Percentiles rank a stretch among this genome's conserved stretches.
Evolutionary conservation across 202 grass and related monocot species (phyloP).

Genomic region (Brachypodium distachyon): DNA sequence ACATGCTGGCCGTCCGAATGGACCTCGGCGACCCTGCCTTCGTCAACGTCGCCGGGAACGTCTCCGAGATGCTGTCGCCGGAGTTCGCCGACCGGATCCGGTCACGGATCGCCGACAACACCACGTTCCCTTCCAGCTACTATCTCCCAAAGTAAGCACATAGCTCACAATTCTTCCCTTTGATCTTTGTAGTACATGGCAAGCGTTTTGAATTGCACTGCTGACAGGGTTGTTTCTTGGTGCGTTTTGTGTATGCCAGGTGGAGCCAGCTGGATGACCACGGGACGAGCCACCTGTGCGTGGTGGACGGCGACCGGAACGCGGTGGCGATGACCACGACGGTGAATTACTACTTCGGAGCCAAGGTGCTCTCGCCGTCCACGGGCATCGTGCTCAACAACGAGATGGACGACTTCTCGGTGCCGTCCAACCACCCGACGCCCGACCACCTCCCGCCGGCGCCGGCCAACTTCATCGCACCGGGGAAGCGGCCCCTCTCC

Average conservation of each 20-base stretch:
- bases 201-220: not conserved
- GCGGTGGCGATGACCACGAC: slow-evolving; percentile 78
- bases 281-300: slow-evolving; percentile 75
- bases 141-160: slow-evolving; percentile 55
- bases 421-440: slow-evolving; percentile 14
- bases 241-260: not conserved
- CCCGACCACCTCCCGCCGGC: slow-evolving; percentile 65
- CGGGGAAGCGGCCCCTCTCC: slow-evolving; percentile 56
- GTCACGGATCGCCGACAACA: slow-evolving; percentile 57
- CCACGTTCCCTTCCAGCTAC: slow-evolving; percentile 68
- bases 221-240: not conserved
- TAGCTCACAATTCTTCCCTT: no score
- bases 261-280: slow-evolving; percentile 70
- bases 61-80: slow-evolving; percentile 67
- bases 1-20: slow-evolving; percentile 75
- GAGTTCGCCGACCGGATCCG: slow-evolving; percentile 44
- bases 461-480: slow-evolving; percentile 83
- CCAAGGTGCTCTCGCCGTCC: slow-evolving; percentile 56
- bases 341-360: slow-evolving; percentile 67
- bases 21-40: slow-evolving; percentile 69
- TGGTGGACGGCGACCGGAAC: slow-evolving; percentile 75
- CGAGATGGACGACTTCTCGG: slow-evolving; percentile 97
- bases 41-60: slow-evolving; percentile 36
- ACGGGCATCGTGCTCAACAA: slow-evolving; percentile 90
- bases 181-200: no score